phyloP scores from a whole-genome alignment of 2,329 filamentous ascomycete genomes.

The Erysiphe neolycopersici region DNA sequence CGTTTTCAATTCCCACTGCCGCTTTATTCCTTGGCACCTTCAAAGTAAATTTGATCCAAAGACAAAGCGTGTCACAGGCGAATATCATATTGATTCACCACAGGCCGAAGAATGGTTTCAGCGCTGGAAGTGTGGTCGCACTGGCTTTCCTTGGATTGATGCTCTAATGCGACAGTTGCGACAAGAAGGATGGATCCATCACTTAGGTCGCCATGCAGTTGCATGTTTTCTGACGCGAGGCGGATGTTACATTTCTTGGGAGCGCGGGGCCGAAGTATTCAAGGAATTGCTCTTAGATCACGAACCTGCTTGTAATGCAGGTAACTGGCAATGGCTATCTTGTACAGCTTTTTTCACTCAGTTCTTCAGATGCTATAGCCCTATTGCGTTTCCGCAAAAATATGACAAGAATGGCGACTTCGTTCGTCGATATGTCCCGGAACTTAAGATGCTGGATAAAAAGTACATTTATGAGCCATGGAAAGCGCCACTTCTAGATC shows the following conservation, averaged over 20 bases:
- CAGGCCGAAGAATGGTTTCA: constrained; percentile 38
- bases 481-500: constrained; percentile 41
- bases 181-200: constrained; percentile 54
- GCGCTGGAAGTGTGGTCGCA: constrained; percentile 40
- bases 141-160: constrained; percentile 60
- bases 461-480: constrained; percentile 62
- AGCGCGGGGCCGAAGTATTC: constrained; percentile 53
- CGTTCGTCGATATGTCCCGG: constrained; percentile 38
- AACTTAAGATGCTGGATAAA: constrained; percentile 30
- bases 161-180: constrained; percentile 51
- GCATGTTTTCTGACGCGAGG: constrained; percentile 60
- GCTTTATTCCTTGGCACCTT: constrained; percentile 60
- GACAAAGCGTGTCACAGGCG: constrained; percentile 24
- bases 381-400: constrained; percentile 45
- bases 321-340: constrained; percentile 56
- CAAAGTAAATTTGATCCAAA: constrained; percentile 25
- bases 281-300: constrained; percentile 53
- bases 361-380: constrained; percentile 44
- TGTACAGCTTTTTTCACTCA: constrained; percentile 52
- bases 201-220: constrained; percentile 50
- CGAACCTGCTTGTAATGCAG: constrained; percentile 44
- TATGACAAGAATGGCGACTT: constrained; percentile 45
- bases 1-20: constrained; percentile 33
- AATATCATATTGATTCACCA: constrained; percentile 34
- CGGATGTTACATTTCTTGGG: constrained; percentile 56